phyloP scores from a whole-genome alignment of 1,284 basidiomycete species.

The Ustilago loliicola region DNA sequence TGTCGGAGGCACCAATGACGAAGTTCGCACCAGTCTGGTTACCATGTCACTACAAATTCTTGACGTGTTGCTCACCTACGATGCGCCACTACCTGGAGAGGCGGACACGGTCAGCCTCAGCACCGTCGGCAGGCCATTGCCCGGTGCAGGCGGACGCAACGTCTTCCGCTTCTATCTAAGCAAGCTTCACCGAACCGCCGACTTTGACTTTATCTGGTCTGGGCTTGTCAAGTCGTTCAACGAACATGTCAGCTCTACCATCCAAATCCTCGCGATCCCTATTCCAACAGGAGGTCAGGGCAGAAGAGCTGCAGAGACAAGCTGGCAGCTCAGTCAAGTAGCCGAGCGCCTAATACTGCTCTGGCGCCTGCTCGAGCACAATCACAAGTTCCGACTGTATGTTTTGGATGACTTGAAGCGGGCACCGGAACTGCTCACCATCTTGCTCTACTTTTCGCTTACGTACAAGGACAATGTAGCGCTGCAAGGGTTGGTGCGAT shows the following conservation, averaged over 20 bases:
- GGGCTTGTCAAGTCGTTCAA: slow-evolving; percentile 46
- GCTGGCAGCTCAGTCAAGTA: slow-evolving; percentile 54
- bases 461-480: slow-evolving; percentile 73
- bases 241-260: slow-evolving; percentile 41
- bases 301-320: slow-evolving; percentile 32
- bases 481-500: slow-evolving; percentile 88
- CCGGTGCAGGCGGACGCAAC: slow-evolving; percentile 48
- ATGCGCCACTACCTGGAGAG: slow-evolving; percentile 36
- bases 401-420: slow-evolving; percentile 54
- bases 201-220: slow-evolving; percentile 60
- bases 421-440: slow-evolving; percentile 40
- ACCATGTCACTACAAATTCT: slow-evolving; percentile 61
- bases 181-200: slow-evolving; percentile 64
- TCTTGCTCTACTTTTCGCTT: slow-evolving; percentile 55
- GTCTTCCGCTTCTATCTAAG: slow-evolving; percentile 64
- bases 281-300: slow-evolving; percentile 28
- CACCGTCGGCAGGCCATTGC: slow-evolving; percentile 32
- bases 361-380: slow-evolving; percentile 60
- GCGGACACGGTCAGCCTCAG: slow-evolving; percentile 38
- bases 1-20: slow-evolving; percentile 44
- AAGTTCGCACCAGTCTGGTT: slow-evolving; percentile 40
- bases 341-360: slow-evolving; percentile 60
- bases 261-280: slow-evolving; percentile 45
- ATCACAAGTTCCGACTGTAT: slow-evolving; percentile 58
- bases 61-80: slow-evolving; percentile 61